Evolutionary conservation across 352 stramenopile species (phyloP), one percentile per base, ranked within the genome.

Genomic region (Phytophthora uliginosa): DNA sequence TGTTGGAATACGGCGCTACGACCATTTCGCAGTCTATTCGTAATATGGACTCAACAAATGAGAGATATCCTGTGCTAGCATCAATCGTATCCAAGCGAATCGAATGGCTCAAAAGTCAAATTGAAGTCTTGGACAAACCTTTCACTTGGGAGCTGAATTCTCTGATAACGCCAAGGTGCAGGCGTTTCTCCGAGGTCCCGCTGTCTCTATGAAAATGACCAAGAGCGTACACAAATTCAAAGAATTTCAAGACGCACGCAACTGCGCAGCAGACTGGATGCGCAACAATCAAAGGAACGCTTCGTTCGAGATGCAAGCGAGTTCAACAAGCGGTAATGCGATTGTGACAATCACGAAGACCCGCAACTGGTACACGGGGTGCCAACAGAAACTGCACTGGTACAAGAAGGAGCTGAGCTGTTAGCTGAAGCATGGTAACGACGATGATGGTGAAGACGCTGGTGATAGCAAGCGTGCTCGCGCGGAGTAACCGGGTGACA

Each of bases 291-390:
- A 53, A 54, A 33, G 24, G 9, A 62, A 69, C 18, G 34, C 34
- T 7, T 69, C 61, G 9, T 69, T 69, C 36, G 38, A 61, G 36
- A 55, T 54, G 51, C 38, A 69, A 31, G 57, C 57, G 17, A 31
- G 26, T 4, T 40, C 26, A 45, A 12, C 7, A 26, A 38, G 42
- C 12, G 53, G 17, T 6, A 26, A 40, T 45, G 53, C 28, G 22
- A 8, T 59, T 24, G 45, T 52, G 45, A 52, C 45, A 15, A 52
- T 52, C 7, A 52, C 45, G 8, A 52, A 52, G 20, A 26, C 45
- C 17, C 17, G 9, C 17, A 24, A 17, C 2, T 52, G 45, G 45
- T 26, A 52, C 45, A 26, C 17, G 17, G 45, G 8, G 20, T 24
- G 45, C 8, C 45, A 52, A 24, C 7, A 52, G 9, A 52, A 20